Conservation (phyloP, 2,329 filamentous ascomycete species). For the Setomelanomma holmii region DNA sequence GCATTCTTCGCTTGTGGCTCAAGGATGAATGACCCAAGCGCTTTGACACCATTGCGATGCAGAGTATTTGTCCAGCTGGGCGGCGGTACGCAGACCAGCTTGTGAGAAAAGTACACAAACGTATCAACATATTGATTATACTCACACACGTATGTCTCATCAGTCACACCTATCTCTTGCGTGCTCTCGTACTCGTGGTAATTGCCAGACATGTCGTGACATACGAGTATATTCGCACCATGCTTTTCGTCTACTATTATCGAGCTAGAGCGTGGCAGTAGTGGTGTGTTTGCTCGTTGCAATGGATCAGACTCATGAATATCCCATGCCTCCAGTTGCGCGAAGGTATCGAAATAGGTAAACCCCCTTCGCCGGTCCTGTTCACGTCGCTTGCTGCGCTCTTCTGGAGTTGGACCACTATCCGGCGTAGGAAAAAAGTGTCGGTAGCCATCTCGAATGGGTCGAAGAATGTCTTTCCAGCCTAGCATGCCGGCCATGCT, state of each 20-base stretch:
- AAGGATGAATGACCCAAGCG: conserved; percentile 54
- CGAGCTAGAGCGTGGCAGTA: conserved; percentile 27
- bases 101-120: conserved; percentile 59
- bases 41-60: conserved; percentile 56
- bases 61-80: conserved; percentile 55
- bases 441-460: conserved; percentile 49
- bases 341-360: conserved; percentile 51
- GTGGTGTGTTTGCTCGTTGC: conserved; percentile 50
- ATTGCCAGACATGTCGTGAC: conserved; percentile 52
- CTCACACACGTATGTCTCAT: conserved; percentile 51
- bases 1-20: conserved; percentile 50
- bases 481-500: conserved; percentile 36
- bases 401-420: conserved; percentile 43
- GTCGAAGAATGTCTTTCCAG: conserved; percentile 50
- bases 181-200: conserved; percentile 54
- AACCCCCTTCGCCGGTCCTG: conserved; percentile 48
- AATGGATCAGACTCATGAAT: conserved; percentile 40
- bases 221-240: conserved; percentile 42
- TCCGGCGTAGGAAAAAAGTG: conserved; percentile 46
- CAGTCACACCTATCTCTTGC: conserved; percentile 36
- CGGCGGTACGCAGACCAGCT: conserved; percentile 54
- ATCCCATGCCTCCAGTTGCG: conserved; percentile 47
- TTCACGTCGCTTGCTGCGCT: conserved; percentile 36
- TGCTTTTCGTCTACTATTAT: background rate
- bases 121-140: conserved; percentile 53